Evolutionary conservation across 169 alveolate species (phyloP), one percentile per base, ranked within the genome.

Genomic region (Eimeria acervulina): DNA sequence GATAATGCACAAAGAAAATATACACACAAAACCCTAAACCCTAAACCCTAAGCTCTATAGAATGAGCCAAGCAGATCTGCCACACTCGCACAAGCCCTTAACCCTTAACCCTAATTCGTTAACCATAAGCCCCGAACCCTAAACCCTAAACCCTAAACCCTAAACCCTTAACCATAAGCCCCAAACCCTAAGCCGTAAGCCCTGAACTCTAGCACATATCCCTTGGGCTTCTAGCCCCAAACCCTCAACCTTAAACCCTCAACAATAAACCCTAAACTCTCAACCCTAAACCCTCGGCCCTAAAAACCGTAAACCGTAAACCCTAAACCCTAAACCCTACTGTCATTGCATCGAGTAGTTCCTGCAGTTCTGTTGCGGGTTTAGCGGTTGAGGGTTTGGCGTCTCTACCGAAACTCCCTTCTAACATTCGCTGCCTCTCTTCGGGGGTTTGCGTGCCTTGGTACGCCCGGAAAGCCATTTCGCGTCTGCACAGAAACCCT

Each of bases 221-320:
- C n/a, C n/a, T n/a, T n/a, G n/a, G n/a, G n/a, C n/a, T n/a, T n/a
- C n/a, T n/a, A n/a, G n/a, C n/a, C 21, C 7, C 15, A 81, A 17
- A 81, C 70, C 23, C 63, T 38, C 70, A 81, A 52, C 78, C 78
- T 17, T 28, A 66, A 66, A 66, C 78, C 36, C 78, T 28, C 78
- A 66, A 23, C 31, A 15, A 23, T n/a, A 66, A 66, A 28, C 78
- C 78, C 78, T 28, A 66, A 66, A 7, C 36, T 7, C 28, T 7
- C 31, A 6, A 15, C 78, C 21, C 78, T 28, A 6, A 15, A 66
- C 21, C 5, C 78, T 15, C 78, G 40, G 40, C 15, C 21, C 7
- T 12, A 12, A 47, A 47, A 12, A 5, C 55, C 55, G 55, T 47
- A 47, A 47, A 47, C 55, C 55, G 19, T 47, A 47, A 47, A 47